Percentiles rank a stretch among this genome's conserved stretches.
Conservation (phyloP, 2,329 filamentous ascomycete species). For the Leptographium radiaticola region DNA sequence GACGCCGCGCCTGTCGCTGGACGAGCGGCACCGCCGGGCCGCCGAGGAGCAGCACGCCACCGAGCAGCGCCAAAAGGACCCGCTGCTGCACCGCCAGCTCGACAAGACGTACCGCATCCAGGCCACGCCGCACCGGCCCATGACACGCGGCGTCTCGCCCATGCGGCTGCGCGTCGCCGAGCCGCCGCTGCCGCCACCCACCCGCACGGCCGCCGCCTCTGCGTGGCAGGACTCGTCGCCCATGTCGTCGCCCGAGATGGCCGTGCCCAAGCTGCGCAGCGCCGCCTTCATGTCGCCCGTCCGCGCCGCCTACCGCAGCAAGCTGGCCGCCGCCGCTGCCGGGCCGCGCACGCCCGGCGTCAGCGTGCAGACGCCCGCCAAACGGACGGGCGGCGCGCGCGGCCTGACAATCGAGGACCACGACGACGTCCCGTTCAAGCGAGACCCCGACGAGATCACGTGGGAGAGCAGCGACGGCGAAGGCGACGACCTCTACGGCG, state of each 20-base stretch:
- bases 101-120: slow-evolving; percentile 93
- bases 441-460: slow-evolving; percentile 38
- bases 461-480: slow-evolving; percentile 68
- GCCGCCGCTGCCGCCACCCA: slow-evolving; percentile 11
- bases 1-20: slow-evolving; percentile 43
- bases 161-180: slow-evolving; percentile 26
- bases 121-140: slow-evolving; percentile 65
- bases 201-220: slow-evolving; percentile 12
- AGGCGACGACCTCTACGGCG: slow-evolving; percentile 47
- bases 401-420: neutral
- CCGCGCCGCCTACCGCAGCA: slow-evolving; percentile 26
- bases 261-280: slow-evolving; percentile 68
- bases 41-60: slow-evolving; percentile 13
- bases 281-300: slow-evolving; percentile 75
- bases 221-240: slow-evolving; percentile 41
- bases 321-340: slow-evolving; percentile 27
- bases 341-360: slow-evolving; percentile 64
- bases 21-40: slow-evolving; percentile 32
- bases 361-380: slow-evolving; percentile 67
- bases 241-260: slow-evolving; percentile 63
- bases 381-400: slow-evolving; percentile 33
- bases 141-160: slow-evolving; percentile 29
- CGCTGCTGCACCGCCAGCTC: slow-evolving; percentile 77
- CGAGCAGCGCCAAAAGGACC: slow-evolving; percentile 43
- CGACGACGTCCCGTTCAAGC: neutral